phyloP scores from a whole-genome alignment of 306 rosid genomes.

The Crataegus laevigata region DNA sequence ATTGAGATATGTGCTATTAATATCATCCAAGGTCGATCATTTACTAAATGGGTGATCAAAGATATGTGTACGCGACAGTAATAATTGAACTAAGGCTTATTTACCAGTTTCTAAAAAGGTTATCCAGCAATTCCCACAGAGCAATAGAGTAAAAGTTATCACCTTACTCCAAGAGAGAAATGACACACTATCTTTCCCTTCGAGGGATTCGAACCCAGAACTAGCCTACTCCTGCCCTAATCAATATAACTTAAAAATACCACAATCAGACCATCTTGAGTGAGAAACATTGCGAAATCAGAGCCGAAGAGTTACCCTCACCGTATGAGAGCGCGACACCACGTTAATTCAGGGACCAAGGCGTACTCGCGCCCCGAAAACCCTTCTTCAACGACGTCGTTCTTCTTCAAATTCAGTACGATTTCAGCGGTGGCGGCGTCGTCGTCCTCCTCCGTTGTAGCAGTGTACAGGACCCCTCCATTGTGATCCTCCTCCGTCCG shows the following conservation, averaged over 20 bases:
- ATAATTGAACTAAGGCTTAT: neutral
- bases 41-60: neutral
- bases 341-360: constrained; percentile 56
- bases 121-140: neutral
- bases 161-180: neutral
- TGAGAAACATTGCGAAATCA: neutral
- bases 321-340: constrained; percentile 73
- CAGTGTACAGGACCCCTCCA: constrained; percentile 54
- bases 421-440: constrained; percentile 34
- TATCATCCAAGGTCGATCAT: neutral
- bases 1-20: neutral
- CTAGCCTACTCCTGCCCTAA: neutral
- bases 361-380: constrained; percentile 62
- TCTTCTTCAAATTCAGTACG: constrained; percentile 43
- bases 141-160: neutral
- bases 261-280: neutral
- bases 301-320: constrained; percentile 12
- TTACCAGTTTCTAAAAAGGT: neutral
- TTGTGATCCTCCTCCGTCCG: constrained; percentile 28
- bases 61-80: neutral
- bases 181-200: neutral
- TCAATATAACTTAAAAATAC: neutral
- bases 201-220: neutral
- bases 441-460: constrained; percentile 20
- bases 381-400: constrained; percentile 33